Base-by-base conservation (phyloP, 2,329 filamentous ascomycete genomes). In the Hymenoscyphus fraxineus region DNA sequence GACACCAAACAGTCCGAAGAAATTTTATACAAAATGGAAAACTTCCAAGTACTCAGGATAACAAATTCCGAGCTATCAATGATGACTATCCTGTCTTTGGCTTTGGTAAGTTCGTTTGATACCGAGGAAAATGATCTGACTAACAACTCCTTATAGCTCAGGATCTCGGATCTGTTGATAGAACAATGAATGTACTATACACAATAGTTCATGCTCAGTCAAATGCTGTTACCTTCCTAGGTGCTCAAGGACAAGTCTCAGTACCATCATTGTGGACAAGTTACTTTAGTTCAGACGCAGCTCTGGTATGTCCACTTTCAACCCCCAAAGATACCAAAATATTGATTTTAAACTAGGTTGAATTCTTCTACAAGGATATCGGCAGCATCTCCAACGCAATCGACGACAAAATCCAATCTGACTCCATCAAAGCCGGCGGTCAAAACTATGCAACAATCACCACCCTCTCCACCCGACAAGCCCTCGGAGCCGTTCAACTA, bases 291-390 rank as follows among this genome's bases (percentile, higher is more conserved):
- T 82, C 81, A n/a, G 85, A 86, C 13, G 77, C 86, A 40, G 83
- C 85, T 3, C 80, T 93, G 71, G 77, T 78, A 76, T 71, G 71
- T 47, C 41, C 16, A 41, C 41, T 40, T 31, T 5, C 51, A 31
- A 10, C 38, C 22, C 9, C 39, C 7, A 63, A 56, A 74, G 0
- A 77, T 10, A 31, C 10, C 9, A 51, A 27, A 10, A 22, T 27
- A 27, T 6, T 60, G 27, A 60, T 10, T 35, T 10, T 35, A 10
- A 12, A 80, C 61, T 80, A 83, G 5, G 78, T 85, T 61, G 80
- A 84, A 67, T 93, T 90, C 73, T 93, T 96, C 75, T 93, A 91
- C 75, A 79, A 85, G n/a, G 92, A 96, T 73, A 94, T 88, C 72
- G 69, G 76, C 3, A 82, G 85, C 66, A 88, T 89, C 7, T 85